A percentile compares a stretch with the other conserved stretches of the same genome.
Conservation (phyloP, 257 asterid genomes). For the Capsicum baccatum region DNA sequence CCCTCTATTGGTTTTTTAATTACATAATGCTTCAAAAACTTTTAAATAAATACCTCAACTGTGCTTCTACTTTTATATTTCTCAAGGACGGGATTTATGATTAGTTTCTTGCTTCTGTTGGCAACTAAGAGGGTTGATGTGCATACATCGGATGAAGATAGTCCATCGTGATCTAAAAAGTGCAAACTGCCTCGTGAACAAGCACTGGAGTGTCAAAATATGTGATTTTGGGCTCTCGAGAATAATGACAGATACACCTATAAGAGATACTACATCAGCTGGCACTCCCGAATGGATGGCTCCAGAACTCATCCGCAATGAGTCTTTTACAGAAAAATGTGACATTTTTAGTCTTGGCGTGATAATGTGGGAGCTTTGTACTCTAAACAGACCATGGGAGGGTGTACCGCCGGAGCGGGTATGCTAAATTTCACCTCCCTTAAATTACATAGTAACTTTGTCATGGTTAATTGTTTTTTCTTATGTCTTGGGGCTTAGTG, state of each 20-base stretch:
- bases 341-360: conserved; percentile 97
- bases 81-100: conserved; percentile 28
- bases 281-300: conserved; percentile 99
- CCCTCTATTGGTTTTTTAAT: neutral
- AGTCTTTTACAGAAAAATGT: conserved; percentile 90
- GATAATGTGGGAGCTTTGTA: conserved; percentile 96
- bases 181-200: conserved; percentile 92
- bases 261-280: conserved; percentile 77
- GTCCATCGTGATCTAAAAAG: conserved; percentile 91
- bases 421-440: conserved; percentile 32
- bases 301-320: conserved; percentile 91
- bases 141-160: conserved; percentile 97
- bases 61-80: conserved; percentile 27
- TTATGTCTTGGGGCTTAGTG: neutral
- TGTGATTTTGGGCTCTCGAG: conserved; percentile 99
- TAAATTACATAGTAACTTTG: neutral
- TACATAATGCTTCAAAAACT: neutral
- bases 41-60: conserved; percentile 24
- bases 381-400: conserved; percentile 90
- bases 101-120: conserved; percentile 36
- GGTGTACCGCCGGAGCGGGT: conserved; percentile 90
- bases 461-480: conserved; percentile 6
- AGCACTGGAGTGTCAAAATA: conserved; percentile 92
- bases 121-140: conserved; percentile 86
- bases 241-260: conserved; percentile 61